A percentile compares a stretch with the other conserved stretches of the same genome.
phyloP scores from a whole-genome alignment of 192 early-diverging fungal genomes.

The Linnemannia schmuckeri region DNA sequence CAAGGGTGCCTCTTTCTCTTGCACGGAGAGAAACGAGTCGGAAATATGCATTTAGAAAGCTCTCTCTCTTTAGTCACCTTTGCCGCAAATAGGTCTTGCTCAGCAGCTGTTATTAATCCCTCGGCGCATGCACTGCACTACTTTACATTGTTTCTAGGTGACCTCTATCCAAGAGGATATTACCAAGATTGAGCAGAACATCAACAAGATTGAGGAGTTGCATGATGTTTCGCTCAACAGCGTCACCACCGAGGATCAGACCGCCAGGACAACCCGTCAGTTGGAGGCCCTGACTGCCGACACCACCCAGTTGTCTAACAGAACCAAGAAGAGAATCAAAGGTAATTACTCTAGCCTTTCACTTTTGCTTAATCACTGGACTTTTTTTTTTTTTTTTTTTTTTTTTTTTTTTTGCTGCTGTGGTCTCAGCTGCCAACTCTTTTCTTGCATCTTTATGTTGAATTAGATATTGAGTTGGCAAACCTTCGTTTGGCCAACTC shows the following conservation, averaged over 20 bases:
- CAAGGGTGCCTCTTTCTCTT: not conserved
- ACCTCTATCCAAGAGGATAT: conserved; percentile 56
- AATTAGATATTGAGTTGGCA: conserved; percentile 42
- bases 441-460: not conserved
- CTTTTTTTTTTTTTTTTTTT: not conserved
- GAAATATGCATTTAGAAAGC: not conserved
- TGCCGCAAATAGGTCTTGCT: conserved; percentile 7
- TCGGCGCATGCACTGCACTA: not conserved
- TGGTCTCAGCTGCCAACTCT: not conserved
- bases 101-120: not conserved
- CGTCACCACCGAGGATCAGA: conserved; percentile 48
- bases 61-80: not conserved
- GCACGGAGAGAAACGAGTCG: not conserved
- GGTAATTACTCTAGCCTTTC: conserved; percentile 11
- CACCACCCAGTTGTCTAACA: conserved; percentile 51
- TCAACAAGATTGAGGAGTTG: conserved; percentile 53
- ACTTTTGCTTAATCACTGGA: too few species aligned
- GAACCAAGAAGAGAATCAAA: conserved; percentile 67
- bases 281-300: conserved; percentile 53
- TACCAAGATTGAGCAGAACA: conserved; percentile 51
- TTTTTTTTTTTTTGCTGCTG: not conserved
- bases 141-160: conserved; percentile 22
- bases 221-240: conserved; percentile 55
- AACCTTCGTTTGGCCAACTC: conserved; percentile 44
- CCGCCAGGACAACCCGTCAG: conserved; percentile 45